Percentiles rank a stretch among this genome's conserved stretches.
phyloP scores from a whole-genome alignment of 2,329 filamentous ascomycete species.

The Aspergillus sp. region DNA sequence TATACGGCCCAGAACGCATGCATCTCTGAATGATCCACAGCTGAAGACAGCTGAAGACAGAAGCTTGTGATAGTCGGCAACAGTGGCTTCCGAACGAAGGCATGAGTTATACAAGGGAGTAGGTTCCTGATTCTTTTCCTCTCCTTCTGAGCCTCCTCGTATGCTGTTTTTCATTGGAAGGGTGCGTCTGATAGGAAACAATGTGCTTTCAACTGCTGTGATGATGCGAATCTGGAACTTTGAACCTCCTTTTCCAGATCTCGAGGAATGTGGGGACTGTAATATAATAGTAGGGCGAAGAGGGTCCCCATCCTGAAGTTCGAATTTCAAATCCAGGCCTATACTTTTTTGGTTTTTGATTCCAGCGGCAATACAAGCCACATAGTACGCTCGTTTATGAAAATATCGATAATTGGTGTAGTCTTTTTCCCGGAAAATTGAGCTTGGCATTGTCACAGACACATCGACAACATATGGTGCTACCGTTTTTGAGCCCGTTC shows the following conservation, averaged over 20 bases:
- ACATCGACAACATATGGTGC: slow-evolving; percentile 68
- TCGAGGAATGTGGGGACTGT: slow-evolving; percentile 30
- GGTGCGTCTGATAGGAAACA: slow-evolving; percentile 73
- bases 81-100: slow-evolving; percentile 73
- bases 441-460: slow-evolving; percentile 78
- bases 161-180: slow-evolving; percentile 69
- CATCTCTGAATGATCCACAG: slow-evolving; percentile 74
- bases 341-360: slow-evolving; percentile 60
- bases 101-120: slow-evolving; percentile 91
- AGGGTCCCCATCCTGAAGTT: slow-evolving; percentile 68
- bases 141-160: slow-evolving; percentile 52
- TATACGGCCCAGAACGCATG: slow-evolving; percentile 78
- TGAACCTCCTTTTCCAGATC: slow-evolving; percentile 39
- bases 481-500: slow-evolving; percentile 66
- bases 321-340: slow-evolving; percentile 61
- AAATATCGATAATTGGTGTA: slow-evolving; percentile 92
- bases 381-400: slow-evolving; percentile 88
- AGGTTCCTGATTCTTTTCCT: slow-evolving; percentile 45
- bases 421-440: slow-evolving; percentile 89
- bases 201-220: slow-evolving; percentile 66
- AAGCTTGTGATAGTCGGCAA: slow-evolving; percentile 72
- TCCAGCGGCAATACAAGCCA: slow-evolving; percentile 75
- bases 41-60: slow-evolving; percentile 68
- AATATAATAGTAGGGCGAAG: slow-evolving; percentile 69
- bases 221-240: slow-evolving; percentile 71